Base-by-base conservation (phyloP, 208 protist genomes). In the Kentomonas sorsogonicus region DNA sequence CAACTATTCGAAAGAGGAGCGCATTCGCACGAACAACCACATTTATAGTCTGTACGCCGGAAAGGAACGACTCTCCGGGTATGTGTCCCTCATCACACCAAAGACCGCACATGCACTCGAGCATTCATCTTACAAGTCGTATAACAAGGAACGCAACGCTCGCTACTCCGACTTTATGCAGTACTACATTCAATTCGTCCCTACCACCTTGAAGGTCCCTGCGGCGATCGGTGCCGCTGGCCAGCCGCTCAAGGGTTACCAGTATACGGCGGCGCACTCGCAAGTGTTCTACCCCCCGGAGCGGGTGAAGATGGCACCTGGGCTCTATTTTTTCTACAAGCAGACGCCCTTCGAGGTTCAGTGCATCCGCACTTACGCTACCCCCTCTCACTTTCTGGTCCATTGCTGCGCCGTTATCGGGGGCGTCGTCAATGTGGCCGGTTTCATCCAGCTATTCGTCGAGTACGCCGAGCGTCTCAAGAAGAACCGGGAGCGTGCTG, bases 351-450 rank as follows among this genome's bases (percentile, higher is more conserved):
- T 65, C 58, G 60, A 64, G 13, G 57, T 69, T 48, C 39, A 66
- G 26, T 77, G 65, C 41, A 18, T 31, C 30, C 50, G 56, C 44
- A 33, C 48, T 16, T 63, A 76, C 55, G 66, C 66, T 41, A 63
- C 65, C 23, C 46, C 60, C 16, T 59, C 54, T n/a, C 79, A 86
- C 63, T 75, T 86, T 36, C 6, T 77, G 9, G 60, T 86, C 40
- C 57, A 86, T 30, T 40, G 82, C 29, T 86, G 79, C 56, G 79
- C 79, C 16, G 70, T 86, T 1, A 48, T 63, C 11, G 79, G 74
- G 27, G 79, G 79, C 9, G 75, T 86, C 18, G 82, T 75, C 56
- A 79, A 69, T 0, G 79, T 86, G 4, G 64, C 72, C 2, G 54
- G 72, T 23, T 66, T 86, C 31, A 3, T 86, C 16, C 69, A 80